Evolutionary conservation across 371 early-diverging fungal species (phyloP).

Genomic region (Mucor saturninus): DNA sequence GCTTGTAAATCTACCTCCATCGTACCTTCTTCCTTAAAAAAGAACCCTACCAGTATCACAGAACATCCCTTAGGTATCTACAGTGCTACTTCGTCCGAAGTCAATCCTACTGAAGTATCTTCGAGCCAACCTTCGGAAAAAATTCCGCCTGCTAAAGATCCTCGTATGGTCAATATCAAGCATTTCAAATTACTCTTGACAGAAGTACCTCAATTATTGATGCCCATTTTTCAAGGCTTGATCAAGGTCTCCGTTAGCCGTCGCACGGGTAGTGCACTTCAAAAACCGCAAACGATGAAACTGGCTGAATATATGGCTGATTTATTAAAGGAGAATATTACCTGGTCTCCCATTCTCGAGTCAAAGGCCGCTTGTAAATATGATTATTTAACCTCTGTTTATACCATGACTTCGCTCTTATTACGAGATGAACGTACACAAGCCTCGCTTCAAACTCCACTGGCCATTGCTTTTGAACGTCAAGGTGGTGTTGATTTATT

Average conservation of each 20-base stretch:
- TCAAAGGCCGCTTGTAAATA: constrained; percentile 49
- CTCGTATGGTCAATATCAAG: constrained; percentile 70
- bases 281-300: constrained; percentile 65
- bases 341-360: constrained; percentile 47
- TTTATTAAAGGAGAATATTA: constrained; percentile 57
- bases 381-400: constrained; percentile 59
- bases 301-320: constrained; percentile 58
- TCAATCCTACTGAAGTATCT: not conserved
- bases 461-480: constrained; percentile 73
- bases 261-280: constrained; percentile 55
- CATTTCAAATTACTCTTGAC: constrained; percentile 68
- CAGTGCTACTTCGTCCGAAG: constrained; percentile 8
- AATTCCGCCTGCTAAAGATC: constrained; percentile 47
- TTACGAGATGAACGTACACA: constrained; percentile 65
- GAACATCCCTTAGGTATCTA: constrained; percentile 51
- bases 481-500: constrained; percentile 65
- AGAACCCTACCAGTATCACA: constrained; percentile 19
- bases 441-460: constrained; percentile 70
- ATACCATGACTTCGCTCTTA: constrained; percentile 51
- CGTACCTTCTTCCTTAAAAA: constrained; percentile 20
- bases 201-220: constrained; percentile 69
- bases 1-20: constrained; percentile 32
- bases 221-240: constrained; percentile 74
- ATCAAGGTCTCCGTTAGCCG: constrained; percentile 71
- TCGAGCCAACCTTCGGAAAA: constrained; percentile 13